phyloP scores from a whole-genome alignment of 305 asterid genomes.

The Fraxinus velutina region DNA sequence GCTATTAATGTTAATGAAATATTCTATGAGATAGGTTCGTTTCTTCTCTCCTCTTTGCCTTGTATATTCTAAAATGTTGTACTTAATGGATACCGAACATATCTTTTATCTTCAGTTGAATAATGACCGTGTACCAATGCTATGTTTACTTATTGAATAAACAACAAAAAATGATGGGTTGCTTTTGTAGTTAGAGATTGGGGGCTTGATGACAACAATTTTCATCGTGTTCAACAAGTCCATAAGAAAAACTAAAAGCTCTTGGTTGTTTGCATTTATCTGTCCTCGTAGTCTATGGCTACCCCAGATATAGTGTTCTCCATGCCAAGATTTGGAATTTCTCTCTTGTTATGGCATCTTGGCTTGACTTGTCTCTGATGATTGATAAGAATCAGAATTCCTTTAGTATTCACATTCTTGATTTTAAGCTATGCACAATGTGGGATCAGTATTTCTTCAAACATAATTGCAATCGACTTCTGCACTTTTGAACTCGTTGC shows the following conservation, averaged over 20 bases:
- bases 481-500: not conserved
- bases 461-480: not conserved
- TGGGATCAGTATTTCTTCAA: not conserved
- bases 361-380: not conserved
- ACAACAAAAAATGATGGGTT: not conserved
- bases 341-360: not conserved
- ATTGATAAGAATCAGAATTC: not conserved
- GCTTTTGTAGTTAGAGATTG: not conserved
- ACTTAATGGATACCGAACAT: not conserved
- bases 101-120: not conserved
- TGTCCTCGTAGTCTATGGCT: not conserved
- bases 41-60: conserved; percentile 4
- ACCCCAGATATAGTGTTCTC: not conserved
- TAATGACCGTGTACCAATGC: not conserved
- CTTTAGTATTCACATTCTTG: not conserved
- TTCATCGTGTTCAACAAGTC: not conserved
- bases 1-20: conserved; percentile 72
- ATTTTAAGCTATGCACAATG: not conserved
- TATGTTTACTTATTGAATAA: not conserved
- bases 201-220: not conserved
- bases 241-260: not conserved
- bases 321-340: not conserved
- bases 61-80: conserved; percentile 6
- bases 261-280: not conserved
- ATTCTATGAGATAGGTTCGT: conserved; percentile 76